Evolutionary conservation across 768 basidiomycete genomes (phyloP).

Genomic region (Phaeotremella fagi): DNA sequence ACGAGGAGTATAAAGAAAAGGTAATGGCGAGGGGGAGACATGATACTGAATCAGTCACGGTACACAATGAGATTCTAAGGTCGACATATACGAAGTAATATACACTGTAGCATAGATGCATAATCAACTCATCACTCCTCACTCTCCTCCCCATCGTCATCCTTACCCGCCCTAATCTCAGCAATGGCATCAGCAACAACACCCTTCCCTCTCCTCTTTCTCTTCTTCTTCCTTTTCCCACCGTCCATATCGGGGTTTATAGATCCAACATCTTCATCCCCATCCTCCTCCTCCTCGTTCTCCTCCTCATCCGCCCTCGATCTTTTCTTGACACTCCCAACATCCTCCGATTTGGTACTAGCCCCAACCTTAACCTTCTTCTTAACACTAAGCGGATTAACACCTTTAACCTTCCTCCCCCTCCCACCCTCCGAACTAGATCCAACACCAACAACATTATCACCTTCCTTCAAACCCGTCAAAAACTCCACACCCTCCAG

Average conservation of each 20-base stretch:
- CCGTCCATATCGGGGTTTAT: conserved; percentile 7
- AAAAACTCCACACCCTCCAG: conserved; percentile 15
- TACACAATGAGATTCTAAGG: too few species aligned
- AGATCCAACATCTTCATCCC: conserved; percentile 2
- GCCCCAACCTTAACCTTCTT: too few species aligned
- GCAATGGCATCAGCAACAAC: conserved; percentile 30
- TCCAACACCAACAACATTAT: conserved; percentile 21
- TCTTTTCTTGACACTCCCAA: neutral
- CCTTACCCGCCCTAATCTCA: conserved; percentile 16
- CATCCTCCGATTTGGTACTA: conserved; percentile 14
- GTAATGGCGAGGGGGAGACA: neutral
- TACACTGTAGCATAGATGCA: too few species aligned
- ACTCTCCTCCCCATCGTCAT: neutral
- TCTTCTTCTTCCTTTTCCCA: conserved; percentile 28
- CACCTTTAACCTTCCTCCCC: conserved; percentile 70
- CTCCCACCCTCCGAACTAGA: conserved; percentile 15
- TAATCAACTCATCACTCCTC: neutral
- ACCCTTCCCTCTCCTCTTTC: conserved; percentile 32
- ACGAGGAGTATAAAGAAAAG: neutral
- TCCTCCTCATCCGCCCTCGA: neutral
- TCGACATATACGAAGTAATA: too few species aligned
- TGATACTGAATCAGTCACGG: too few species aligned
- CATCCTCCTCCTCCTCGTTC: neutral
- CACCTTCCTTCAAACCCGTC: conserved; percentile 23
- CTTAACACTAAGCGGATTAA: conserved; percentile 88